Evolutionary conservation across 2,329 filamentous ascomycete genomes (phyloP).

Genomic region (Claviceps purpurea): DNA sequence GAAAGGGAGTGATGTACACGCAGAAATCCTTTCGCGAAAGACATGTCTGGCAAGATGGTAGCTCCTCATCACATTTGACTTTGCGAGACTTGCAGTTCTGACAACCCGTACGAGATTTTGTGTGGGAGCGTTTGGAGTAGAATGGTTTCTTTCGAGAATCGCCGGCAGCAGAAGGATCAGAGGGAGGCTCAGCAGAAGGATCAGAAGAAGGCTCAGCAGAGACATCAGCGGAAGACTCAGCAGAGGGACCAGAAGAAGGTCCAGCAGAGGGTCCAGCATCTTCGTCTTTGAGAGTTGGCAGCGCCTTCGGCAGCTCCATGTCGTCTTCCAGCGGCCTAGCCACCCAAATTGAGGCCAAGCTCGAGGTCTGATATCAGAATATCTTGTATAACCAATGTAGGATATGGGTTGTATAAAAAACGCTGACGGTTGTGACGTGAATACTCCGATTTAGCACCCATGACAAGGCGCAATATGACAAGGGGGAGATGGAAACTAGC

Average conservation of each 20-base stretch:
- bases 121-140: conserved; percentile 38
- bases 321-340: neutral
- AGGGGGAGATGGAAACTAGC: neutral
- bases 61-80: conserved; percentile 40
- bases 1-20: conserved; percentile 23
- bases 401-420: too few species aligned
- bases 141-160: conserved; percentile 12
- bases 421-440: too few species aligned
- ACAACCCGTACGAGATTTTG: conserved; percentile 40
- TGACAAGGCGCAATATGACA: neutral
- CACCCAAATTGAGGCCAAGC: too few species aligned
- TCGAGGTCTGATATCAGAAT: too few species aligned
- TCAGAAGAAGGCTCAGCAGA: neutral
- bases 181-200: neutral
- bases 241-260: neutral
- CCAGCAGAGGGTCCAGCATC: neutral
- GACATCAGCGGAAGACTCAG: too few species aligned
- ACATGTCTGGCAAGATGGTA: conserved; percentile 36
- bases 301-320: neutral
- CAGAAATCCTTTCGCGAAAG: conserved; percentile 33
- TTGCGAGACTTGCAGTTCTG: conserved; percentile 41
- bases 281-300: neutral
- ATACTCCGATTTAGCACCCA: too few species aligned
- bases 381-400: too few species aligned
- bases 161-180: neutral